A percentile compares a stretch with the other conserved stretches of the same genome.
Conservation (phyloP, 106 monocot species). For the Dendrobium catenatum region DNA sequence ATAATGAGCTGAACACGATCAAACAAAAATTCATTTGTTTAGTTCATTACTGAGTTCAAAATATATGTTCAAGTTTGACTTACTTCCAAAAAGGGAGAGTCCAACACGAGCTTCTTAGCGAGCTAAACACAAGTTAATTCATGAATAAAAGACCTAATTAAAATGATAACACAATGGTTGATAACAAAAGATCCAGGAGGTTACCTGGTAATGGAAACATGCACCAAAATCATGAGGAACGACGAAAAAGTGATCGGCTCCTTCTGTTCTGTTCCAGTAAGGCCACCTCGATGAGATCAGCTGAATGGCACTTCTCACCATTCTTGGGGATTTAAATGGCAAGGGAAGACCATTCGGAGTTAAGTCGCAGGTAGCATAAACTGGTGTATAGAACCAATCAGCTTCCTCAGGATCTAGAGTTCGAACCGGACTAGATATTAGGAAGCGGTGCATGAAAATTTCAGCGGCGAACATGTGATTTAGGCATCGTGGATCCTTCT, state of each 20-base stretch:
- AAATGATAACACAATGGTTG: not conserved
- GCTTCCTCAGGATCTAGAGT: conserved; percentile 64
- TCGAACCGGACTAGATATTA: conserved; percentile 53
- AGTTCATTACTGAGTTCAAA: too few species aligned
- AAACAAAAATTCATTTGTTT: too few species aligned
- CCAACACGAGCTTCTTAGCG: too few species aligned
- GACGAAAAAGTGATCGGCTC: conserved; percentile 73
- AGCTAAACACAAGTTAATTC: too few species aligned
- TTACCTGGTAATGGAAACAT: conserved; percentile 87
- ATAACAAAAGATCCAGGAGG: not conserved
- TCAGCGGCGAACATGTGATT: conserved; percentile 70
- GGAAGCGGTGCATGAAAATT: conserved; percentile 60
- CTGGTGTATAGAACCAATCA: conserved; percentile 68
- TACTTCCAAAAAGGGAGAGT: too few species aligned
- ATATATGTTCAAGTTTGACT: too few species aligned
- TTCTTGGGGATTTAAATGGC: conserved; percentile 75
- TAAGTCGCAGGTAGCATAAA: conserved; percentile 56
- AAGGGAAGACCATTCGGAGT: conserved; percentile 65
- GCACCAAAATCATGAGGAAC: conserved; percentile 83
- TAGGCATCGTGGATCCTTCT: conserved; percentile 53
- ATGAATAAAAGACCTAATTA: too few species aligned
- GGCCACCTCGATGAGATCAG: conserved; percentile 70
- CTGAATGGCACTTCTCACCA: conserved; percentile 82
- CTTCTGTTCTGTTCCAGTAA: conserved; percentile 79
- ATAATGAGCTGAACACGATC: too few species aligned